Base-by-base conservation (phyloP, 768 basidiomycete species). In the Tremella fuciformis region DNA sequence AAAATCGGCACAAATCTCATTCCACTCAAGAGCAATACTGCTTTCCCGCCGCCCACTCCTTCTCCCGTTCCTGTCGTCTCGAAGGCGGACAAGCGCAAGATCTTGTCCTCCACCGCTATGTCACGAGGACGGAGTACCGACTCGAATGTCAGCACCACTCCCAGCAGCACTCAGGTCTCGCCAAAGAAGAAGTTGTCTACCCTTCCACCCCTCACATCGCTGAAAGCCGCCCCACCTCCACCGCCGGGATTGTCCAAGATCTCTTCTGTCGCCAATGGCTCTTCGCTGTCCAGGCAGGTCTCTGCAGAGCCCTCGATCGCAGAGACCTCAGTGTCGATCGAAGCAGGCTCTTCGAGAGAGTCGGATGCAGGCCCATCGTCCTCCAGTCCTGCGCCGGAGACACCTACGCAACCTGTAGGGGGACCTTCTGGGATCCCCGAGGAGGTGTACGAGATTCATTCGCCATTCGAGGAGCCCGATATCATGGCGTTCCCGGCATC, bases 311-410 rank as follows among this genome's bases (percentile, higher is more conserved):
- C 19, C 40, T 19, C 51, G 34, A 18, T 26, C 18, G 37, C 44
- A 47, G 8, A 54, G 42, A 21, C 21, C 54, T 11, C 25, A 38
- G 8, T 7, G 51, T 19, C 54, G 44, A 24, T 22, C 41, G n/a
- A 47, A 13, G 18, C 46, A 15, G 58, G 51, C 37, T 60, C 59
- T 18, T 64, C 67, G 9, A 56, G 60, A 4, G 70, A 67, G 13
- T 68, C 66, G 9, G 68, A 70, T 56, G 67, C 70, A 13, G 70
- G 70, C n/a, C 70, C 70, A 8, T 71, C 70, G 4, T 66, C 70
- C 13, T 53, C 63, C 1, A 66, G 65, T 21, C 70, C 70, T 29
- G 63, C 67, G n/a, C 70, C 70, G 38, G 65, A 68, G 47, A 68
- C 70, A 8, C 67, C 67, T 3, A 53, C 60, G 4, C 59, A 29